Base-by-base conservation (phyloP, 371 early-diverging fungal species). In the Apophysomyces elegans region DNA sequence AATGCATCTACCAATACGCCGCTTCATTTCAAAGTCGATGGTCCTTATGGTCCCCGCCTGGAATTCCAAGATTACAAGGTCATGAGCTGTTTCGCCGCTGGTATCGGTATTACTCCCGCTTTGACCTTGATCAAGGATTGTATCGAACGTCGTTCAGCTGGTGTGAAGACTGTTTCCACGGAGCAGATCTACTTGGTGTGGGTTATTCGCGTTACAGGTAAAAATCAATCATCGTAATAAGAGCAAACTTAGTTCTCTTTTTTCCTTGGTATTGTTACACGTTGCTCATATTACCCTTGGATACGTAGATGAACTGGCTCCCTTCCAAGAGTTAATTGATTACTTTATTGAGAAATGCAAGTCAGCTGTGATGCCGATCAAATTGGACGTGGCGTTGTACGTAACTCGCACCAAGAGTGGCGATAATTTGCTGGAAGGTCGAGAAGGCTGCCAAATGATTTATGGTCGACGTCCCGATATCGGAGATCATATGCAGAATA, bases 41-140 rank as follows among this genome's bases (percentile, higher is more conserved):
- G 83, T 56, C 76, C 76, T 1, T 79, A 76, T 69, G 83, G 83
- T 13, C 74, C 83, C 37, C 67, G 67, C 11, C 61, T 79, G 11
- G 71, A 74, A 32, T 78, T 70, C 32, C 80, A 77, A 69, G 83
- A 82, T 63, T 76, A 77, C 47, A 66, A 66, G 16, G 69, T 75
- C 1, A 50, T 79, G 54, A 70, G 64, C 38, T 56, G 65, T 26
- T 77, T 73, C 59, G 76, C 72, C 54, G 68, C 79, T 36, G 83
- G 83, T 69, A 76, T 82, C 35, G 83, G 83, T 70, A 64, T 75
- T 37, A 82, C 83, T 0, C 83, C 83, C 47, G 78, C 80, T 0
- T 58, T 82, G 46, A 68, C 78, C 6, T 68, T 82, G 7, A 66
- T 79, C 57, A 79, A 79, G 37, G 78, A 82, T 21, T 67, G 70